Evolutionary conservation across 208 protist species (phyloP).

Genomic region (Vickermania ingenoplastis): DNA sequence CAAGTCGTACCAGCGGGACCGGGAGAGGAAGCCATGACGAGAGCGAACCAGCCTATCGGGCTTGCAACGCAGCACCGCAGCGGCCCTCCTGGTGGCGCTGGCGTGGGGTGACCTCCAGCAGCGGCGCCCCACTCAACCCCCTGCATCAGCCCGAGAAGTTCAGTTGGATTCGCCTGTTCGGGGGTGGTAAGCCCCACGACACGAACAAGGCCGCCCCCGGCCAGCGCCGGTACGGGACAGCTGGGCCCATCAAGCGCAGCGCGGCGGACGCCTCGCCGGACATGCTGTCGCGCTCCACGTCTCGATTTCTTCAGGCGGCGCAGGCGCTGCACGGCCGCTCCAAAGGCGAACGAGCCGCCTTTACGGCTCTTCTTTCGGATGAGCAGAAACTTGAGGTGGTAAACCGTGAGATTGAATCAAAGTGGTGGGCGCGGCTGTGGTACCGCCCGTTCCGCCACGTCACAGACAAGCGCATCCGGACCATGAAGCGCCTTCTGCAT

Average conservation of each 20-base stretch:
- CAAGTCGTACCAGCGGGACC: too few species aligned
- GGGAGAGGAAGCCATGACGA: neutral
- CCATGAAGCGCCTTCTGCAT: conserved; percentile 20
- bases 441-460: conserved; percentile 36
- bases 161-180: neutral
- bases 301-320: conserved; percentile 26
- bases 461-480: conserved; percentile 44
- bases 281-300: conserved; percentile 14
- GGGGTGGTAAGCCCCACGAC: too few species aligned
- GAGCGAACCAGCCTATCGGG: neutral
- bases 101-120: neutral
- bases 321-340: conserved; percentile 8
- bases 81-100: neutral
- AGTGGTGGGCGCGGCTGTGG: conserved; percentile 37
- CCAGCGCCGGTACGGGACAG: too few species aligned
- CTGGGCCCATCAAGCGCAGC: neutral
- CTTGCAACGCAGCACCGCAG: neutral
- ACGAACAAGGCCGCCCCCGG: too few species aligned
- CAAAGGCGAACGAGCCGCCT: neutral
- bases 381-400: conserved; percentile 53
- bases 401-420: conserved; percentile 25
- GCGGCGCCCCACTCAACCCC: neutral
- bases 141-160: neutral
- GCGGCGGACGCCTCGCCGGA: conserved; percentile 10
- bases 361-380: conserved; percentile 30